These are phyloP conservation scores for Lobosporangium transversale DNA, from an alignment of 192 early-diverging fungal species.

Conservation along the genomic window DNA sequence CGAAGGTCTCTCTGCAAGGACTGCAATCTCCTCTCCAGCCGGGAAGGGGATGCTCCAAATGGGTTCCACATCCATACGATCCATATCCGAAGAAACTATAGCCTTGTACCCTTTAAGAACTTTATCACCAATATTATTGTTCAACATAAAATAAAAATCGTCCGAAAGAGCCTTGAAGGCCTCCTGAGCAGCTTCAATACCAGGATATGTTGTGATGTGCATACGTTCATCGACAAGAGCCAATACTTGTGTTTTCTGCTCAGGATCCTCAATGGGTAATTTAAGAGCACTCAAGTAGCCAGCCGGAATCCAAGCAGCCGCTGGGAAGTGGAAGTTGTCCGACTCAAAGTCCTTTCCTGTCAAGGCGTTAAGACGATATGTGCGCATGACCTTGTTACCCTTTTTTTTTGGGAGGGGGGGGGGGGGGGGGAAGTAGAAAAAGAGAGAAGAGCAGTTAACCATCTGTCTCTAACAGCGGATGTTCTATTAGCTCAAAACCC, in stretches of 20 bases:
- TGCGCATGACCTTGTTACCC: slow-evolving; percentile 39
- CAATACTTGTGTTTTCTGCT: slow-evolving; percentile 67
- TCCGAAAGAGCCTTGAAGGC: slow-evolving; percentile 66
- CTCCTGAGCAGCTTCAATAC: slow-evolving; percentile 58
- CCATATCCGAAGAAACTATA: slow-evolving; percentile 57
- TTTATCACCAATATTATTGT: slow-evolving; percentile 57
- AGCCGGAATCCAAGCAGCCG: slow-evolving; percentile 49
- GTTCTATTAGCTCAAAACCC: too few relatives aligned
- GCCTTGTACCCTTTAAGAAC: slow-evolving; percentile 66
- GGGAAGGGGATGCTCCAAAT: slow-evolving; percentile 70
- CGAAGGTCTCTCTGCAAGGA: slow-evolving; percentile 55
- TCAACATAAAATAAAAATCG: slow-evolving; percentile 75
- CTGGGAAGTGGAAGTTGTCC: slow-evolving; percentile 54
- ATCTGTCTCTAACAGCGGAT: too few relatives aligned
- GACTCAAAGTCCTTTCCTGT: slow-evolving; percentile 66
- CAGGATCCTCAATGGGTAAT: slow-evolving; percentile 71
- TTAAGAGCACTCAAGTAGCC: slow-evolving; percentile 60
- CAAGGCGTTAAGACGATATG: slow-evolving; percentile 72
- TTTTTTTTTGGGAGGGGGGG: not conserved
- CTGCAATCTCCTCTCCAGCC: slow-evolving; percentile 57
- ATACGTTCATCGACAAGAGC: slow-evolving; percentile 60
- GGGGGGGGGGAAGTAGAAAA: too few relatives aligned
- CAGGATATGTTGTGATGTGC: slow-evolving; percentile 64
- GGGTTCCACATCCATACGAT: slow-evolving; percentile 54
- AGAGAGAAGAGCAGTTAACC: too few relatives aligned